Percentiles rank a stretch among this genome's conserved stretches.
These are phyloP conservation scores for Fusarium sp. DNA, from an alignment of 2,329 filamentous ascomycete genomes.

Conservation along the genomic window DNA sequence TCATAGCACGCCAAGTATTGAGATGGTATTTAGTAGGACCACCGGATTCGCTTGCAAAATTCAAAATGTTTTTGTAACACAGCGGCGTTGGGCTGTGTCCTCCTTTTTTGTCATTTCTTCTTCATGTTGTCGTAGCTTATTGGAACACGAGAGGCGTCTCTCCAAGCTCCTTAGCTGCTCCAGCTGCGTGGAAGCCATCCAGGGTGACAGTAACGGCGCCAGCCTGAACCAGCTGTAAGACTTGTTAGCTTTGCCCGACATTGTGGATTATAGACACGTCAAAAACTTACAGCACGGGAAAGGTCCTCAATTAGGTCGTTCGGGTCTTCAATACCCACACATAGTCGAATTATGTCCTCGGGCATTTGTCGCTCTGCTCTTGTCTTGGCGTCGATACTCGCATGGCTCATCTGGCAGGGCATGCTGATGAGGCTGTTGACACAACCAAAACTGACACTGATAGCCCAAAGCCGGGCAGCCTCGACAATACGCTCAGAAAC, in stretches of 20 bases:
- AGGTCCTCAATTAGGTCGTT: constrained; percentile 95
- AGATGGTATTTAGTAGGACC: constrained; percentile 22
- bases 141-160: constrained; percentile 49
- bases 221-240: constrained; percentile 85
- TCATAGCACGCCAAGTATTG: constrained; percentile 6
- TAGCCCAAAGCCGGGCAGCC: constrained; percentile 90
- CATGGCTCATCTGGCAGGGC: constrained; percentile 99
- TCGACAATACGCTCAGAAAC: constrained; percentile 95
- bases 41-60: constrained; percentile 41
- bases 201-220: constrained; percentile 90
- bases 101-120: neutral
- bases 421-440: constrained; percentile 99
- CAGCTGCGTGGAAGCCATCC: constrained; percentile 80
- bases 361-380: constrained; percentile 90
- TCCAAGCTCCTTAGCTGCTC: constrained; percentile 52
- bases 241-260: constrained; percentile 41
- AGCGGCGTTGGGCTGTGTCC: neutral
- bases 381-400: constrained; percentile 96
- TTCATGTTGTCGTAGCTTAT: constrained; percentile 8
- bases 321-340: constrained; percentile 94
- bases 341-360: constrained; percentile 95
- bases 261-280: neutral
- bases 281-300: constrained; percentile 81
- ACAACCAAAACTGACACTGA: constrained; percentile 97
- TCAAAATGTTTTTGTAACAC: constrained; percentile 17